These are phyloP conservation scores for Reutealis trisperma DNA, from an alignment of 345 rosid genomes.

Conservation along the genomic window DNA sequence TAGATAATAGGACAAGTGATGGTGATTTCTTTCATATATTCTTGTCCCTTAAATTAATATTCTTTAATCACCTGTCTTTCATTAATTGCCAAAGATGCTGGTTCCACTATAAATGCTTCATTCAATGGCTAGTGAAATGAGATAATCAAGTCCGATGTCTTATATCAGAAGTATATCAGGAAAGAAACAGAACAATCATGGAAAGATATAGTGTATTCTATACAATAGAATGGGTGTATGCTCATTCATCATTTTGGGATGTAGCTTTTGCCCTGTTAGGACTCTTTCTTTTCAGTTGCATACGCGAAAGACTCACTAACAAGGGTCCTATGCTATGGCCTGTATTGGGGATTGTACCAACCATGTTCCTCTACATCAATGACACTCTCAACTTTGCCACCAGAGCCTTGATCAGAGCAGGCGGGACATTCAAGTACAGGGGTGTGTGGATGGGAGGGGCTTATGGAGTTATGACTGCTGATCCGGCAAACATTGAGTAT, in stretches of 20 bases:
- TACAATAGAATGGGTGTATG: constrained; percentile 22
- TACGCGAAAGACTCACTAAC: constrained; percentile 47
- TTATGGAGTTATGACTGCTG: constrained; percentile 52
- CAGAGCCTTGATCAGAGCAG: constrained; percentile 39
- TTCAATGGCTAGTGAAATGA: not conserved
- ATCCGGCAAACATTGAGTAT: constrained; percentile 62
- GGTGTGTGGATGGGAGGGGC: constrained; percentile 62
- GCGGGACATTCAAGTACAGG: constrained; percentile 51
- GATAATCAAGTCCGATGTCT: not conserved
- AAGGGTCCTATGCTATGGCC: constrained; percentile 72
- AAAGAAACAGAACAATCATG: not conserved
- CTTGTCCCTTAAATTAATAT: not conserved
- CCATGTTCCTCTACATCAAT: constrained; percentile 30
- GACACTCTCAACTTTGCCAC: constrained; percentile 47
- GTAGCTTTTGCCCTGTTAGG: constrained; percentile 44
- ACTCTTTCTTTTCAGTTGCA: constrained; percentile 51
- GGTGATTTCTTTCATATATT: not conserved
- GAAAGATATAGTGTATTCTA: constrained; percentile 11
- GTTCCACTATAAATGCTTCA: not conserved
- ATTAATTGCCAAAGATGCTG: not conserved
- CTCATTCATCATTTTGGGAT: constrained; percentile 44
- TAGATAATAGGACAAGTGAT: not conserved
- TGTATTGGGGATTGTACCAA: constrained; percentile 54
- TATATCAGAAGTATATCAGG: not conserved
- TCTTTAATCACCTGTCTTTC: not conserved